Evolutionary conservation across 495 filamentous ascomycete species (phyloP).

Genomic region (Aspergillus affinis): DNA sequence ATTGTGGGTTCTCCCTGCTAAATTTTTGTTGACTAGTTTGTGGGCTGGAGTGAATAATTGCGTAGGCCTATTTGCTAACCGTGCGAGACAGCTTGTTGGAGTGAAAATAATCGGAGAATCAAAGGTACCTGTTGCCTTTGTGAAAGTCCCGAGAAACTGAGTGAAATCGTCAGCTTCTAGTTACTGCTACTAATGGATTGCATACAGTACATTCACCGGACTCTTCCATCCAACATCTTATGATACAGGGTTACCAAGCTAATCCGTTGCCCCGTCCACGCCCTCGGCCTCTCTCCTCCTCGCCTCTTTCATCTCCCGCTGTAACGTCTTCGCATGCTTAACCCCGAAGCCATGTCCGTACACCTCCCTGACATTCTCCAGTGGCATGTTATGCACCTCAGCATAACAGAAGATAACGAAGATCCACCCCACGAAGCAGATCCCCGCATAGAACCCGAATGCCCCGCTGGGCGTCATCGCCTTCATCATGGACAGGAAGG

Average conservation of each 20-base stretch:
- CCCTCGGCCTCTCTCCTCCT: background rate
- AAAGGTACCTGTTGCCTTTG: too few species aligned
- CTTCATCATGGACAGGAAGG: constrained; percentile 53
- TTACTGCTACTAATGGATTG: background rate
- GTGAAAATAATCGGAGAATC: too few species aligned
- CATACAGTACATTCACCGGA: background rate
- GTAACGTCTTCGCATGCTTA: constrained; percentile 35
- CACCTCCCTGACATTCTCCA: constrained; percentile 48
- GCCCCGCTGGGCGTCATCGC: constrained; percentile 46
- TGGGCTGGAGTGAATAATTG: background rate
- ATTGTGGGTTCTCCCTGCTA: background rate
- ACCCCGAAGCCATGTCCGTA: constrained; percentile 47
- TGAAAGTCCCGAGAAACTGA: too few species aligned
- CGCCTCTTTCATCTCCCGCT: constrained; percentile 28
- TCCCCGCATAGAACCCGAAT: constrained; percentile 51
- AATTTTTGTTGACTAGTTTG: background rate
- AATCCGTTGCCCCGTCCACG: background rate
- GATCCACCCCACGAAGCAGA: constrained; percentile 49
- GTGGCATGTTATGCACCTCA: constrained; percentile 47
- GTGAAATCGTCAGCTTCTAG: too few species aligned
- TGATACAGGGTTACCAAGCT: background rate
- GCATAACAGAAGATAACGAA: constrained; percentile 46
- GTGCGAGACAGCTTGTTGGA: too few species aligned
- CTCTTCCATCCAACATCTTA: background rate
- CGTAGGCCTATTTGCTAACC: too few species aligned